Conservation (phyloP, 2,329 filamentous ascomycete genomes). For the Aspergillus carbonarius region DNA sequence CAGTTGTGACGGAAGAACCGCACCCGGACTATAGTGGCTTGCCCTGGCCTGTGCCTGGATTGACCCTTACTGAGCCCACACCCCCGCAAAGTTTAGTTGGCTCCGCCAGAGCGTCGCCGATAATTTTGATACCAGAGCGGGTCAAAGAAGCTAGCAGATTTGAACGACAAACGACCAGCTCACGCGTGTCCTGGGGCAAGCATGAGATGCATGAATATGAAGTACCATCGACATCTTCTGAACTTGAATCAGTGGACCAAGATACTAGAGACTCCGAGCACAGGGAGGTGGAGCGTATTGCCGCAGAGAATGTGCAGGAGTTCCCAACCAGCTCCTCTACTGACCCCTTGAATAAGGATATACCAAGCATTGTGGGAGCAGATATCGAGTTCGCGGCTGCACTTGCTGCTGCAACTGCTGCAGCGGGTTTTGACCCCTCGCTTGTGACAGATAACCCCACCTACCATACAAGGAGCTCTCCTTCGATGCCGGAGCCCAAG, state of each 20-base stretch:
- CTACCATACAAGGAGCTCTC: conserved; percentile 64
- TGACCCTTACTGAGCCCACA: conserved; percentile 59
- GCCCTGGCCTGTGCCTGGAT: conserved; percentile 51
- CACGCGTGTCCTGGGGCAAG: conserved; percentile 66
- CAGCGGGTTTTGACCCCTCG: conserved; percentile 69
- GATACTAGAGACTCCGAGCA: conserved; percentile 10
- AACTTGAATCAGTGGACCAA: conserved; percentile 31
- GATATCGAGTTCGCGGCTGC: conserved; percentile 70
- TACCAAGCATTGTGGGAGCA: conserved; percentile 42
- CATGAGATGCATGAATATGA: conserved; percentile 66
- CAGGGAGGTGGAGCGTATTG: background rate
- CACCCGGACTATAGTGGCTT: conserved; percentile 23
- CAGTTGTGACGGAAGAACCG: conserved; percentile 19
- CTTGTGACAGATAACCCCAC: conserved; percentile 66
- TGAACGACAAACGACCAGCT: conserved; percentile 44
- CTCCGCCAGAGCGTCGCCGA: conserved; percentile 36
- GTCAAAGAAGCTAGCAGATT: conserved; percentile 47
- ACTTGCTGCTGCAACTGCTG: conserved; percentile 65
- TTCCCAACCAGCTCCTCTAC: conserved; percentile 9
- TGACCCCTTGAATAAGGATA: conserved; percentile 10
- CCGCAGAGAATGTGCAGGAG: background rate
- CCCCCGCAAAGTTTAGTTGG: conserved; percentile 52
- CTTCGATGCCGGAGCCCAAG: conserved; percentile 60
- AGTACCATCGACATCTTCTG: conserved; percentile 55
- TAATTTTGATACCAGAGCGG: conserved; percentile 36